Evolutionary conservation across 1,284 basidiomycete species (phyloP).

Genomic region (Pterulicium gracile): DNA sequence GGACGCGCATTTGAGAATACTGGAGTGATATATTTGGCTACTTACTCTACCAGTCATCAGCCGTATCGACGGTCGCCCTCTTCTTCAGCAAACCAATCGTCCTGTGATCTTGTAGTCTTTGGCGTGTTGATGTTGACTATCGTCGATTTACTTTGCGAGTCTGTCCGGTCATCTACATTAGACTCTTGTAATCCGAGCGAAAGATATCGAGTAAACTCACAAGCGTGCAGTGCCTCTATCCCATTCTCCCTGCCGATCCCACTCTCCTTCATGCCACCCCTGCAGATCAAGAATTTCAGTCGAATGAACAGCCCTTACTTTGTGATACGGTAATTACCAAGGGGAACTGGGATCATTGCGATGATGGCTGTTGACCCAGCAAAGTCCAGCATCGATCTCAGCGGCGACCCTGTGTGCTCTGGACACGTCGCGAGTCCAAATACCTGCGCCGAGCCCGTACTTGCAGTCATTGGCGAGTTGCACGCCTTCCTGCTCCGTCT

Average conservation of each 20-base stretch:
- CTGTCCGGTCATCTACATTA: constrained; percentile 25
- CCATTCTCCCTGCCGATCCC: constrained; percentile 79
- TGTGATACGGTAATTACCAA: no score
- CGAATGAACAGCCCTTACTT: not conserved
- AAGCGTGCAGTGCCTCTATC: constrained; percentile 64
- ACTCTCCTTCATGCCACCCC: constrained; percentile 81
- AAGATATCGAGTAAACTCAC: constrained; percentile 28
- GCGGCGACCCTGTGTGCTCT: constrained; percentile 61
- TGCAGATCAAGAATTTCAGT: constrained; percentile 16
- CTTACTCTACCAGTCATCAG: no score
- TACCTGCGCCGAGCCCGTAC: constrained; percentile 71
- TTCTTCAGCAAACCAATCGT: constrained; percentile 71
- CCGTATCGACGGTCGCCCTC: constrained; percentile 46
- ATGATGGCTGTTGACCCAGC: constrained; percentile 83
- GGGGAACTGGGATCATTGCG: constrained; percentile 81
- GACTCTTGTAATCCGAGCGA: not conserved
- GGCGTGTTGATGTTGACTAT: constrained; percentile 57
- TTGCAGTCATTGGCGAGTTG: constrained; percentile 62
- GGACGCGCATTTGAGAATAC: no score
- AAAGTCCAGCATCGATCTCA: constrained; percentile 60
- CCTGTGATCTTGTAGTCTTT: constrained; percentile 42
- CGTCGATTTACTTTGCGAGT: constrained; percentile 73
- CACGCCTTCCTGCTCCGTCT: constrained; percentile 59
- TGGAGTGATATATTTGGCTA: no score
- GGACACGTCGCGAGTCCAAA: constrained; percentile 70